Evolutionary conservation across 176 grass and related monocot species (phyloP).

Genomic region (Secale cereale): DNA sequence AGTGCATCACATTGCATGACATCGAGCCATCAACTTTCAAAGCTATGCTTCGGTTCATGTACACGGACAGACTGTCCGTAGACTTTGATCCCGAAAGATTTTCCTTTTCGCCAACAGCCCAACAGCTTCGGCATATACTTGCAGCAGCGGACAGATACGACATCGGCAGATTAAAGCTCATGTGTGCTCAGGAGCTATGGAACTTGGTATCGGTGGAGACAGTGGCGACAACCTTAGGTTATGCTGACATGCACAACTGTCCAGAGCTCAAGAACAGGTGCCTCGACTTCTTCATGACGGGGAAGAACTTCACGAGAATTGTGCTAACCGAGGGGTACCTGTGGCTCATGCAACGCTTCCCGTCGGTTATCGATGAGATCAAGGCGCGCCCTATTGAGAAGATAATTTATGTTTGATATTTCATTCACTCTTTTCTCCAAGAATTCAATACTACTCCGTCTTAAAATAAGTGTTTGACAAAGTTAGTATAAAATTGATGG

Average conservation of each 20-base stretch:
- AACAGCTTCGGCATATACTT: background rate
- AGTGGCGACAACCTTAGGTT: constrained; percentile 6
- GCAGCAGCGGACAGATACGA: constrained; percentile 43
- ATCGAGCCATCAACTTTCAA: background rate
- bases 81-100: background rate
- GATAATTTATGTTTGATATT: background rate
- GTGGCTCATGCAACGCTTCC: constrained; percentile 28
- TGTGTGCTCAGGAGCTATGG: constrained; percentile 35
- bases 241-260: constrained; percentile 39
- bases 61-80: constrained; percentile 14
- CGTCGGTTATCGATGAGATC: constrained; percentile 16
- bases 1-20: background rate
- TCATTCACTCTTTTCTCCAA: too few relatives aligned
- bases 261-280: constrained; percentile 32
- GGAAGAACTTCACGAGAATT: constrained; percentile 32
- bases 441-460: too few relatives aligned
- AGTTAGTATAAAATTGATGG: too few relatives aligned
- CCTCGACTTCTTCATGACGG: constrained; percentile 27
- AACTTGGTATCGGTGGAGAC: background rate
- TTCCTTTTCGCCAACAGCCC: background rate
- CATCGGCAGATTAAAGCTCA: constrained; percentile 36
- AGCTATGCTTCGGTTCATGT: background rate
- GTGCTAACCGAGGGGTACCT: constrained; percentile 26
- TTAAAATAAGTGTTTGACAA: too few relatives aligned
- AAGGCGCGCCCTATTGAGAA: background rate